Percentiles rank a stretch among this genome's conserved stretches.
These are phyloP conservation scores for Violaceomyces palustris DNA, from an alignment of 1,284 basidiomycete genomes.

Conservation along the genomic window DNA sequence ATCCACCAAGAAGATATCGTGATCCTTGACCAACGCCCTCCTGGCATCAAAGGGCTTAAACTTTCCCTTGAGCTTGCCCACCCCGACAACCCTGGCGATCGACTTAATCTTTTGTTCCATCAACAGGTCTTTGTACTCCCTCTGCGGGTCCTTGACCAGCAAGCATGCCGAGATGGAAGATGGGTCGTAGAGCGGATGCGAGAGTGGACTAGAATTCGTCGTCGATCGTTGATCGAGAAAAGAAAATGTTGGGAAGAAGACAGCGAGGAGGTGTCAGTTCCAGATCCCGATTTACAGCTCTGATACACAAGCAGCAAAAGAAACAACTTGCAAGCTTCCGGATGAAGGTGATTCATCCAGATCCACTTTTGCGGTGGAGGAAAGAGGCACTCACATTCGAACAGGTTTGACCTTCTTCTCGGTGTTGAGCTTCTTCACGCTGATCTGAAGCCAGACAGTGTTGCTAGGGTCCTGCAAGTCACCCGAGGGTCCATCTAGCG, in stretches of 20 bases:
- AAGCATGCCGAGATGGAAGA: conserved; percentile 75
- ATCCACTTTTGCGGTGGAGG: too few relatives aligned
- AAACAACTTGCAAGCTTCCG: too few relatives aligned
- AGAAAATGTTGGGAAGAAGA: conserved; percentile 21
- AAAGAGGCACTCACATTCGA: conserved; percentile 39
- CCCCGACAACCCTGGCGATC: conserved; percentile 83
- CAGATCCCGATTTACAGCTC: too few relatives aligned
- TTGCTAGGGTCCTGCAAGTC: conserved; percentile 28
- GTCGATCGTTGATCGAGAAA: too few relatives aligned
- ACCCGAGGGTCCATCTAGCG: conserved; percentile 29
- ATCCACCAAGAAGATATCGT: conserved; percentile 88
- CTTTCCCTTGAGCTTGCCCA: conserved; percentile 56
- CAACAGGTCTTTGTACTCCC: conserved; percentile 90
- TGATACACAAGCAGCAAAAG: too few relatives aligned
- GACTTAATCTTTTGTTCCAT: conserved; percentile 74
- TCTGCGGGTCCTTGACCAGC: conserved; percentile 90
- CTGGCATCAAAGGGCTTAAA: conserved; percentile 72
- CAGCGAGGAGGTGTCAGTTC: conserved; percentile 47
- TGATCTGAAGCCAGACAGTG: conserved; percentile 39
- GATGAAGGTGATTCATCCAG: too few relatives aligned
- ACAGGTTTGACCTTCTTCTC: conserved; percentile 40
- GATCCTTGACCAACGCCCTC: conserved; percentile 75
- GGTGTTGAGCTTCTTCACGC: conserved; percentile 32
- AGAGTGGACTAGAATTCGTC: conserved; percentile 58
- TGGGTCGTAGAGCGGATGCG: conserved; percentile 75